Conservation (phyloP, 2,329 filamentous ascomycete genomes). For the Alternaria viburni region DNA sequence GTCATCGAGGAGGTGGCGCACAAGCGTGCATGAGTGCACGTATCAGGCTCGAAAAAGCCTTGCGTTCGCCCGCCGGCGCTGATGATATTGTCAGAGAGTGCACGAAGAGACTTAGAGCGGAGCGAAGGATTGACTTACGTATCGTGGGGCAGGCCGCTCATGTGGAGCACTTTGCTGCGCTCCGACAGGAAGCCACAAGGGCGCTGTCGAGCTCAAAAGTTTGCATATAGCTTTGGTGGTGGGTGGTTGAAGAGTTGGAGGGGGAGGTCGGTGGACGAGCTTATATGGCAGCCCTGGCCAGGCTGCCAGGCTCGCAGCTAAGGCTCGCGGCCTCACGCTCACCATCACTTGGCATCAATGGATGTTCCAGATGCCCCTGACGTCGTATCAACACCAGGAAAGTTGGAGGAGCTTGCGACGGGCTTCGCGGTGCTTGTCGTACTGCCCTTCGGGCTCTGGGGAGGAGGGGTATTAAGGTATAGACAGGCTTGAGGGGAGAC, state of each 20-base stretch:
- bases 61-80: neutral
- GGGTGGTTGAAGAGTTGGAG: slow-evolving; percentile 15
- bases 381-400: slow-evolving; percentile 7
- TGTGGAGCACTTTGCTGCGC: neutral
- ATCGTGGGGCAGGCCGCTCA: neutral
- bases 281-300: slow-evolving; percentile 9
- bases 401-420: slow-evolving; percentile 9
- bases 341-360: neutral
- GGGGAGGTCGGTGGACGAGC: neutral
- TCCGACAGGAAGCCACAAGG: neutral
- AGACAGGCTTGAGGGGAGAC: neutral
- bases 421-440: neutral
- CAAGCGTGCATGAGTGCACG: neutral
- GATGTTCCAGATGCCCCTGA: neutral
- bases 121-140: neutral
- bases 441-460: neutral
- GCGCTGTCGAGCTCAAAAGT: neutral
- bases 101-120: neutral
- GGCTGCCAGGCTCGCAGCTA: neutral
- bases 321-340: neutral
- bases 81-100: neutral
- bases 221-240: neutral
- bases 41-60: neutral
- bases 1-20: neutral
- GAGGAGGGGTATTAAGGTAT: neutral